Percentiles rank a stretch among this genome's conserved stretches.
These are phyloP conservation scores for Cucumis melo DNA, from an alignment of 306 rosid genomes.

Conservation along the genomic window DNA sequence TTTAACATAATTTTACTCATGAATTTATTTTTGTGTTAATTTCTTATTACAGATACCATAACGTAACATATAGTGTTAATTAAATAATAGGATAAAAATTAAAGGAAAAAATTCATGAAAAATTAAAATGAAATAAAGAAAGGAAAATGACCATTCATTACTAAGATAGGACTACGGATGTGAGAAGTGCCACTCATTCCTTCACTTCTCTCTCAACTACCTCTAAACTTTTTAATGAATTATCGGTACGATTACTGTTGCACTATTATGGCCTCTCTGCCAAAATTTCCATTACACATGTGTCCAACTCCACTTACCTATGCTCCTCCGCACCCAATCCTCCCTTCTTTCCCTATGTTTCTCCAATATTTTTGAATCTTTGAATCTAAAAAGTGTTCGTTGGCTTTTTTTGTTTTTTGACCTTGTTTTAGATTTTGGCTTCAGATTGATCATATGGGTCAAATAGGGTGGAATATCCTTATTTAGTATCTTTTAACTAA, in stretches of 20 bases:
- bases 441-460: not conserved
- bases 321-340: not conserved
- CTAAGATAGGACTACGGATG: slow-evolving; percentile 3
- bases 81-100: not conserved
- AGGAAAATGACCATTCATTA: not conserved
- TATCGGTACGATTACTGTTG: slow-evolving; percentile 2
- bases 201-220: not conserved
- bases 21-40: too few relatives aligned
- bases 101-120: not conserved
- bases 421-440: too few relatives aligned
- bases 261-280: not conserved
- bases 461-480: not conserved
- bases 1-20: too few relatives aligned
- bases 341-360: not conserved
- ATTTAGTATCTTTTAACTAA: too few relatives aligned
- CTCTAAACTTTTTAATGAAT: not conserved
- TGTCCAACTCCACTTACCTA: not conserved
- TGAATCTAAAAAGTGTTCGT: not conserved
- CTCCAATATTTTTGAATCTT: not conserved
- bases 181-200: not conserved
- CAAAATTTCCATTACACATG: not conserved
- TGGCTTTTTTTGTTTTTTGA: too few relatives aligned
- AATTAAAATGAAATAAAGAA: not conserved
- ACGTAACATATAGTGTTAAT: not conserved
- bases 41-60: not conserved